Conservation (phyloP, 176 grass and related monocot genomes). For the Coix lacrymajobi region DNA sequence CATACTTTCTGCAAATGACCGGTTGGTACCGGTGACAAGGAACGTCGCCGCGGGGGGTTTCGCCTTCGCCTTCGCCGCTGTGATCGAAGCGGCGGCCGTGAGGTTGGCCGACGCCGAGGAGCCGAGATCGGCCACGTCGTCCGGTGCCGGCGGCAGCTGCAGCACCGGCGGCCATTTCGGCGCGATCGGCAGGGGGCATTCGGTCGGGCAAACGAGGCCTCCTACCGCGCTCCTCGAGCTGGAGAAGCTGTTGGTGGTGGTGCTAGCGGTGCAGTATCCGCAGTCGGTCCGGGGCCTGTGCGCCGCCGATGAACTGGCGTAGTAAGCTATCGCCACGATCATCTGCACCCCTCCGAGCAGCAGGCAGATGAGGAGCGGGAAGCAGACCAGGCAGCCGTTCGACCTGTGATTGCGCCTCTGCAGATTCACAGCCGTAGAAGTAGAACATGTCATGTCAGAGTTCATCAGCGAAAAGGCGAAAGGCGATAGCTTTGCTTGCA, state of each 20-base stretch:
- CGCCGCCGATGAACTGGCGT: background rate
- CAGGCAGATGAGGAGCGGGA: constrained; percentile 30
- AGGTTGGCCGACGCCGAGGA: background rate
- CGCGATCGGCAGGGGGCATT: background rate
- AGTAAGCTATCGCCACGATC: background rate
- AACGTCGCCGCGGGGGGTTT: background rate
- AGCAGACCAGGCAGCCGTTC: constrained; percentile 37
- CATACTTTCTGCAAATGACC: constrained; percentile 33
- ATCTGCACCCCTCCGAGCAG: constrained; percentile 6
- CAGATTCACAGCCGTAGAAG: background rate
- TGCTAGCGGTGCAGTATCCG: background rate
- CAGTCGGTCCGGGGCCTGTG: background rate
- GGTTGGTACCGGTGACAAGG: constrained; percentile 28
- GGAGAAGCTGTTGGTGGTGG: background rate
- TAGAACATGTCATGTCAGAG: background rate
- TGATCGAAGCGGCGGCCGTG: background rate
- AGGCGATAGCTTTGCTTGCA: background rate
- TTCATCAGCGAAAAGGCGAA: background rate
- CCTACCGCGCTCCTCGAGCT: background rate
- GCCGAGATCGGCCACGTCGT: background rate
- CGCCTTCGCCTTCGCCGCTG: background rate
- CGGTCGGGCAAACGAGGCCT: background rate
- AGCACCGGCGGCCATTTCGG: constrained; percentile 35
- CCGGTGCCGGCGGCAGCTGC: background rate
- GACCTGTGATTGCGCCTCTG: constrained; percentile 34